Percentiles rank a stretch among this genome's conserved stretches.
These are phyloP conservation scores for Aspergillus campestris DNA, from an alignment of 495 filamentous ascomycete species.

Conservation along the genomic window DNA sequence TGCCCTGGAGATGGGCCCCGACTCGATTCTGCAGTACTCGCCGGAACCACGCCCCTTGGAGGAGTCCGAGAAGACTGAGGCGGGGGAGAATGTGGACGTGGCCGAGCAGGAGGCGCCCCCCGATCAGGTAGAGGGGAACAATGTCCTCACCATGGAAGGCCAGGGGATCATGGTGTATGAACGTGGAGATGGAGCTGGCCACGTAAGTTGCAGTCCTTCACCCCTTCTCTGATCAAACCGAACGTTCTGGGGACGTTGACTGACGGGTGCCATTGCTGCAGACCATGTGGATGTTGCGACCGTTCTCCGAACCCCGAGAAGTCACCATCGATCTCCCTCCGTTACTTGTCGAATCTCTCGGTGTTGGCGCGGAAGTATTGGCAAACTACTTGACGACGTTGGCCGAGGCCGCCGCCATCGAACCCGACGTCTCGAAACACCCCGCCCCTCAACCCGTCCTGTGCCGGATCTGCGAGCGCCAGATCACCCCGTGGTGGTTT, in stretches of 20 bases:
- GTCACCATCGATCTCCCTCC: constrained; percentile 90
- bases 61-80: constrained; percentile 3
- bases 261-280: constrained; percentile 22
- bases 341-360: constrained; percentile 87
- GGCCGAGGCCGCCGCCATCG: constrained; percentile 75
- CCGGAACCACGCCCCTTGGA: constrained; percentile 31
- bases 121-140: constrained; percentile 34
- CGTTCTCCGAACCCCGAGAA: constrained; percentile 79
- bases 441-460: constrained; percentile 84
- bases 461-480: constrained; percentile 94
- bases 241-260: neutral
- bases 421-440: constrained; percentile 78
- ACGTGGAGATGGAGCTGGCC: constrained; percentile 72
- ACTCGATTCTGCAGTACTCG: constrained; percentile 54
- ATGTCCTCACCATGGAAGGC: constrained; percentile 72
- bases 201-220: constrained; percentile 43
- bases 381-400: constrained; percentile 86
- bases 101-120: constrained; percentile 26
- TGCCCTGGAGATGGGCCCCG: constrained; percentile 62
- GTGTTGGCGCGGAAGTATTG: constrained; percentile 88
- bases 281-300: constrained; percentile 99
- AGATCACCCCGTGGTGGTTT: constrained; percentile 99
- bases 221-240: neutral
- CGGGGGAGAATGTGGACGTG: constrained; percentile 10
- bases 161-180: constrained; percentile 98